phyloP scores from a whole-genome alignment of 345 rosid genomes.

The Mallotus nudiflorus region DNA sequence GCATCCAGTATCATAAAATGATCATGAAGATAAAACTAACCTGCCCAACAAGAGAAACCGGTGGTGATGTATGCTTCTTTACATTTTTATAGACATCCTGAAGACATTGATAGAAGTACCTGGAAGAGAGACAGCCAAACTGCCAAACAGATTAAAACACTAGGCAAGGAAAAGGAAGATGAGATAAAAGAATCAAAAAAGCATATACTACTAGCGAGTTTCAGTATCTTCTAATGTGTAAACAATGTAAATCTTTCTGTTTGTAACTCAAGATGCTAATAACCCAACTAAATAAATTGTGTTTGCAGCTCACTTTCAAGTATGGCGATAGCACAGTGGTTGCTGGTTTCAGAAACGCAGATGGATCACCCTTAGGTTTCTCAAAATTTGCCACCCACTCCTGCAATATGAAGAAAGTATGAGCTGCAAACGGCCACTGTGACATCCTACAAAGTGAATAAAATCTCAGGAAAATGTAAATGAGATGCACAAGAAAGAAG shows the following conservation, averaged over 20 bases:
- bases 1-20: conserved; percentile 5
- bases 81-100: conserved; percentile 55
- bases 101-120: conserved; percentile 88
- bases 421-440: neutral
- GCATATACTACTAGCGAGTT: neutral
- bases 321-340: conserved; percentile 92
- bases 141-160: conserved; percentile 41
- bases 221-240: conserved; percentile 1
- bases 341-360: conserved; percentile 80
- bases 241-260: no score
- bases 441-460: neutral
- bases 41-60: conserved; percentile 95
- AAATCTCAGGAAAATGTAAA: neutral
- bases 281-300: neutral
- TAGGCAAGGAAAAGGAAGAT: neutral
- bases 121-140: conserved; percentile 98
- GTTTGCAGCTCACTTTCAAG: conserved; percentile 66
- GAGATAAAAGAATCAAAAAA: neutral
- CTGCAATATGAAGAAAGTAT: conserved; percentile 35
- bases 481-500: neutral
- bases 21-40: conserved; percentile 36
- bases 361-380: conserved; percentile 95
- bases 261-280: conserved; percentile 17
- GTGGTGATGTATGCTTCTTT: conserved; percentile 77
- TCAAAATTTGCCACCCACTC: conserved; percentile 94